Percentiles rank a stretch among this genome's conserved stretches.
Evolutionary conservation across 164 flowering plant genomes (phyloP).

Genomic region (Vitis riparia): DNA sequence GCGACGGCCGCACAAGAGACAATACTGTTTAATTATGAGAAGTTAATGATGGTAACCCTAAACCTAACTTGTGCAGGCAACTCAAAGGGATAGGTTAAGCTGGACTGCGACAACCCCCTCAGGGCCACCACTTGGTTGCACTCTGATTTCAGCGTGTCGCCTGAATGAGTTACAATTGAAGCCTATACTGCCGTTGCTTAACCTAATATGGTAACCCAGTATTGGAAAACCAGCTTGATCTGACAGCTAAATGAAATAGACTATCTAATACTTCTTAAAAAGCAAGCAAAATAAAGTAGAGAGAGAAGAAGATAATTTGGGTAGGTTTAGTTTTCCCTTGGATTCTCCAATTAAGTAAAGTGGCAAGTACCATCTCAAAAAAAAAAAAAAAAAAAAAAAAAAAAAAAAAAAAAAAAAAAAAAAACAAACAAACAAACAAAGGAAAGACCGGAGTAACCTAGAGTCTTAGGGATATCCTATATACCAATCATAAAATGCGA

Average conservation of each 20-base stretch:
- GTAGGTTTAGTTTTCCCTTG: too few species aligned
- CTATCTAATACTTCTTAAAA: not conserved
- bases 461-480: too few species aligned
- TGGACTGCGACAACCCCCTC: conserved; percentile 13
- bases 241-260: not conserved
- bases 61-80: conserved; percentile 3
- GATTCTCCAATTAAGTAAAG: too few species aligned
- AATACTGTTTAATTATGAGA: not conserved
- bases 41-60: conserved; percentile 4
- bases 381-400: too few species aligned
- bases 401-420: too few species aligned
- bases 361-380: too few species aligned
- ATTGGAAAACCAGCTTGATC: conserved; percentile 3
- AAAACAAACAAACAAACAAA: too few species aligned
- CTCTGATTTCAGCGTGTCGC: conserved; percentile 1
- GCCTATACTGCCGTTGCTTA: conserved; percentile 6
- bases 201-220: conserved; percentile 11
- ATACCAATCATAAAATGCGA: too few species aligned
- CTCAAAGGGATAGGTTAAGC: conserved; percentile 16
- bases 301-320: not conserved
- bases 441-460: too few species aligned
- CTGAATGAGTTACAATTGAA: not conserved
- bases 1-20: conserved; percentile 8
- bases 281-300: too few species aligned
- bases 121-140: conserved; percentile 2